Conservation (phyloP, 768 basidiomycete species). For the Macrocybe gigantea region DNA sequence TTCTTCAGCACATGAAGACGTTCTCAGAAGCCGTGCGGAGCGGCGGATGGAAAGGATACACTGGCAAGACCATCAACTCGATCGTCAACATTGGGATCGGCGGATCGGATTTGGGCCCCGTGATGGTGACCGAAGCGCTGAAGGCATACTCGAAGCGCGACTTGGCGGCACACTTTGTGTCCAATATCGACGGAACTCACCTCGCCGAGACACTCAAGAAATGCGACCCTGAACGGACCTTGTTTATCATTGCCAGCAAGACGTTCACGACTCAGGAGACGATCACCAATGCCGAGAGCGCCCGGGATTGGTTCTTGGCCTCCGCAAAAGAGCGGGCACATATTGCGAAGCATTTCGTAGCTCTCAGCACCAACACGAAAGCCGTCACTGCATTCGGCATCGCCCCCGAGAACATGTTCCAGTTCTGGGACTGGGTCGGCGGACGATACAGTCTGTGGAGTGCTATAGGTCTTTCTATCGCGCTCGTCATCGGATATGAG, state of each 20-base stretch:
- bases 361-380: conserved; percentile 92
- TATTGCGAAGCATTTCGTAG: conserved; percentile 98
- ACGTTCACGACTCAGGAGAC: conserved; percentile 99
- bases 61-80: conserved; percentile 88
- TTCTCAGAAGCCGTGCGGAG: conserved; percentile 82
- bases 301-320: conserved; percentile 89
- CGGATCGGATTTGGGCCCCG: conserved; percentile 95
- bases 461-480: conserved; percentile 94
- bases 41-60: conserved; percentile 95
- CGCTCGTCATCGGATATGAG: conserved; percentile 87
- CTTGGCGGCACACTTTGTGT: conserved; percentile 83
- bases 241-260: conserved; percentile 99
- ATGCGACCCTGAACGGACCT: conserved; percentile 86
- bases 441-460: conserved; percentile 98
- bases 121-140: conserved; percentile 98
- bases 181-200: conserved; percentile 98
- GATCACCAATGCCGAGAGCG: conserved; percentile 95
- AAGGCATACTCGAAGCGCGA: conserved; percentile 90
- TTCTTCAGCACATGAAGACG: conserved; percentile 86
- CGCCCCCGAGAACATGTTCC: conserved; percentile 91
- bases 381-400: conserved; percentile 95
- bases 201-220: conserved; percentile 79
- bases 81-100: conserved; percentile 99
- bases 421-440: conserved; percentile 99
- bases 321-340: conserved; percentile 81